A percentile compares a stretch with the other conserved stretches of the same genome.
phyloP scores from a whole-genome alignment of 768 basidiomycete genomes.

The Auriscalpium vulgare region DNA sequence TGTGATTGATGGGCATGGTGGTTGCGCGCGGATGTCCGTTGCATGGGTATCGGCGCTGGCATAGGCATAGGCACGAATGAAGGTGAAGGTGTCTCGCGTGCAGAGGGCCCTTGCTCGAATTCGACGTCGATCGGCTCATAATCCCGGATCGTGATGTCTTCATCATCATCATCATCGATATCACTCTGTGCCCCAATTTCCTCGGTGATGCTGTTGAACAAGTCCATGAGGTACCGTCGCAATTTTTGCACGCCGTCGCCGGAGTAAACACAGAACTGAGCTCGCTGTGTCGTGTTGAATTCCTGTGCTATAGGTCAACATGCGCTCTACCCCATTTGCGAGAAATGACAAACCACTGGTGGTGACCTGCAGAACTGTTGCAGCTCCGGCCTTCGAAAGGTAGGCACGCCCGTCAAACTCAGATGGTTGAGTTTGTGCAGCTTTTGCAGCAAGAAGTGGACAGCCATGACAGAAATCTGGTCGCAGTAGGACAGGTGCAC shows the following conservation, averaged over 20 bases:
- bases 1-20: not conserved
- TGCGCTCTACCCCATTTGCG: not conserved
- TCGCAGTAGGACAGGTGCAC: constrained; percentile 98
- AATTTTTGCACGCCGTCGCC: constrained; percentile 83
- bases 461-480: constrained; percentile 84
- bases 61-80: constrained; percentile 13
- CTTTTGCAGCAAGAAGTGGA: constrained; percentile 83
- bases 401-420: constrained; percentile 92
- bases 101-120: not conserved
- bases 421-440: constrained; percentile 91
- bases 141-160: constrained; percentile 20
- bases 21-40: constrained; percentile 2
- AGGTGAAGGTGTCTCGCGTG: not conserved
- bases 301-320: constrained; percentile 42
- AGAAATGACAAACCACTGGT: constrained; percentile 54
- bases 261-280: constrained; percentile 94
- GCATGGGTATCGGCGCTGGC: constrained; percentile 28
- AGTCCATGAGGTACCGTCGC: constrained; percentile 66
- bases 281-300: constrained; percentile 83
- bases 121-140: constrained; percentile 22
- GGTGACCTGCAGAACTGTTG: constrained; percentile 87
- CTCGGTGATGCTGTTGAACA: constrained; percentile 66
- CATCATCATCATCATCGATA: constrained; percentile 26
- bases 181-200: constrained; percentile 51
- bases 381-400: constrained; percentile 78